A percentile compares a stretch with the other conserved stretches of the same genome.
These are phyloP conservation scores for Alternaria burnsii DNA, from an alignment of 2,329 filamentous ascomycete species.

Conservation along the genomic window DNA sequence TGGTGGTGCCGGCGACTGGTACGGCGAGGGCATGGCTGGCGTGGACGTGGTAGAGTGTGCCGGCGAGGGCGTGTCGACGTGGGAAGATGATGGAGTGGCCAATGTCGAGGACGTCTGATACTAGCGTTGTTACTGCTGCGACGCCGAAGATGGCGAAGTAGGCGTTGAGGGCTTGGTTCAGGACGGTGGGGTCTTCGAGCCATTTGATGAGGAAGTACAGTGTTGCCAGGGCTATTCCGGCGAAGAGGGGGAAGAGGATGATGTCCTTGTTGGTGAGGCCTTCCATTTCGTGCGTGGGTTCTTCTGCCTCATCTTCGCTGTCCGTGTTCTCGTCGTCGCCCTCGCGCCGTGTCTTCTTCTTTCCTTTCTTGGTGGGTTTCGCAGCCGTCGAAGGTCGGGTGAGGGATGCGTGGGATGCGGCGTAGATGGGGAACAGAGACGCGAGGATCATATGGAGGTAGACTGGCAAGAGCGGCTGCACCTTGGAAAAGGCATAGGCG, in stretches of 20 bases:
- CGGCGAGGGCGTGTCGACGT: conserved; percentile 66
- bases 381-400: conserved; percentile 82
- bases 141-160: conserved; percentile 85
- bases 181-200: conserved; percentile 78
- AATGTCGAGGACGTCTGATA: conserved; percentile 75
- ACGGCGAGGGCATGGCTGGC: conserved; percentile 44
- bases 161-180: conserved; percentile 83
- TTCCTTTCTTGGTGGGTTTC: conserved; percentile 64
- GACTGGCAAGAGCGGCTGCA: conserved; percentile 59
- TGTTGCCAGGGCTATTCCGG: conserved; percentile 73
- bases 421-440: conserved; percentile 82
- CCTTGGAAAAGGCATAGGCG: conserved; percentile 55
- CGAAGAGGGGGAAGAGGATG: conserved; percentile 82
- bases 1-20: conserved; percentile 39
- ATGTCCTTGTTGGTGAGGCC: conserved; percentile 80
- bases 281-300: conserved; percentile 66
- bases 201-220: conserved; percentile 91
- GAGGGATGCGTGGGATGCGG: conserved; percentile 85
- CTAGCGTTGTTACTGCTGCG: conserved; percentile 76
- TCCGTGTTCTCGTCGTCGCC: conserved; percentile 43
- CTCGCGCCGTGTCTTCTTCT: conserved; percentile 52
- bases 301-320: conserved; percentile 62
- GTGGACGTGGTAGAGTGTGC: conserved; percentile 60
- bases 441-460: conserved; percentile 71
- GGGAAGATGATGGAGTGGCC: conserved; percentile 76